Conservation (phyloP, 2,329 filamentous ascomycete genomes). For the Chrysoporthe deuterocubensis region DNA sequence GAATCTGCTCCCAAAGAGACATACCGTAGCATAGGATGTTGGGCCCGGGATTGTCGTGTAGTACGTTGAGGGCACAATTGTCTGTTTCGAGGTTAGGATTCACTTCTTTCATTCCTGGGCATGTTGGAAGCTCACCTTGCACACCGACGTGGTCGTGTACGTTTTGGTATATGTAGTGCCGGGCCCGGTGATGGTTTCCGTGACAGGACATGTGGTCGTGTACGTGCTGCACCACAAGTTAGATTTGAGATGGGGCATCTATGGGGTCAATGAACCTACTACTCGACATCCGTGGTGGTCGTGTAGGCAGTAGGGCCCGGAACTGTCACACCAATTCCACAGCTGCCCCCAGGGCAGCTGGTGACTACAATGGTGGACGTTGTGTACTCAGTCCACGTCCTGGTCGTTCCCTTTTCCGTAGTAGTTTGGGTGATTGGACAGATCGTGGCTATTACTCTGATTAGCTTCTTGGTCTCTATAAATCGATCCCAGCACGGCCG, state of each 20-base stretch:
- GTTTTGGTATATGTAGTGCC: constrained; percentile 44
- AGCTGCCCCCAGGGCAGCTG: constrained; percentile 40
- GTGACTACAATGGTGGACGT: constrained; percentile 50
- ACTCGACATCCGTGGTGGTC: constrained; percentile 38
- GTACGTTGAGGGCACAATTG: constrained; percentile 37
- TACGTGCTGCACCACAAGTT: constrained; percentile 36
- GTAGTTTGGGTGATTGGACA: constrained; percentile 51
- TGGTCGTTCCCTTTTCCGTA: constrained; percentile 45
- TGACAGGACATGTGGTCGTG: constrained; percentile 43
- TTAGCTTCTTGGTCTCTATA: constrained; percentile 11
- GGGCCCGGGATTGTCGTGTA: constrained; percentile 42
- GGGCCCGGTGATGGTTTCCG: constrained; percentile 41
- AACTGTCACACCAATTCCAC: constrained; percentile 42
- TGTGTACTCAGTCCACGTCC: constrained; percentile 46
- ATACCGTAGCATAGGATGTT: constrained; percentile 36
- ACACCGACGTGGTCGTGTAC: constrained; percentile 49
- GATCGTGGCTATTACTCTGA: constrained; percentile 48
- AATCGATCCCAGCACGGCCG: neutral
- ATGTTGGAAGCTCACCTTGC: constrained; percentile 36
- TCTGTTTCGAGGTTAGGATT: constrained; percentile 33
- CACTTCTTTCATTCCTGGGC: constrained; percentile 32
- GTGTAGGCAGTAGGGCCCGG: constrained; percentile 40
- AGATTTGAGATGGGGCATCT: neutral
- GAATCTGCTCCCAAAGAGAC: neutral
- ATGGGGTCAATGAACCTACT: constrained; percentile 13